phyloP scores from a whole-genome alignment of 2,329 filamentous ascomycete species.

The Alternaria atra region DNA sequence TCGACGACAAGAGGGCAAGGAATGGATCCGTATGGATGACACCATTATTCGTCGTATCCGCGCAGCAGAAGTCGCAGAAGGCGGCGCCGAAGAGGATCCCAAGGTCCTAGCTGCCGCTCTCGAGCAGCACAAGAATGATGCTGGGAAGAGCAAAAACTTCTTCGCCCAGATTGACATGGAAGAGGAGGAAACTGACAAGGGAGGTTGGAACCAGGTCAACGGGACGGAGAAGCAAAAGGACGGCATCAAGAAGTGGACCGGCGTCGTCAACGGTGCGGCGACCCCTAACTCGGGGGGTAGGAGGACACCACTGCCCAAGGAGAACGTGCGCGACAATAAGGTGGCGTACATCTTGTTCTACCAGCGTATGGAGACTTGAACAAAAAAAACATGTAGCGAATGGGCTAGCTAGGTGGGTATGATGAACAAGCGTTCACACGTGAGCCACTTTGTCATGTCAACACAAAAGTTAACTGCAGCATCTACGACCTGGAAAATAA shows the following conservation, averaged over 20 bases:
- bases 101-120: conserved; percentile 71
- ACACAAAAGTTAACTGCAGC: conserved; percentile 3
- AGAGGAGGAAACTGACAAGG: conserved; percentile 72
- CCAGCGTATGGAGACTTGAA: conserved; percentile 68
- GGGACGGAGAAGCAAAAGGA: conserved; percentile 62
- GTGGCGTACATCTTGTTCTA: conserved; percentile 98
- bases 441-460: conserved; percentile 14
- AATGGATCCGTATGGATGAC: conserved; percentile 97
- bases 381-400: not conserved
- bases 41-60: conserved; percentile 86
- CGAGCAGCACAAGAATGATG: conserved; percentile 72
- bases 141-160: conserved; percentile 69
- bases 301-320: conserved; percentile 62
- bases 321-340: conserved; percentile 85
- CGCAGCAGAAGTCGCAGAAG: conserved; percentile 88
- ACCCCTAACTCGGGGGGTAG: conserved; percentile 62
- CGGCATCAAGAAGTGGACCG: conserved; percentile 74
- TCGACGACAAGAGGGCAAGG: conserved; percentile 88
- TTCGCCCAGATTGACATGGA: conserved; percentile 71
- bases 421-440: not conserved
- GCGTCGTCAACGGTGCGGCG: conserved; percentile 68
- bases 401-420: conserved; percentile 5
- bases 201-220: conserved; percentile 86
- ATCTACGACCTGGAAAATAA: not conserved
- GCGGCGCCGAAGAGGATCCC: conserved; percentile 80